Evolutionary conservation across 768 basidiomycete genomes (phyloP), one percentile per base, ranked within the genome.

Genomic region (Auricularia heimuer): DNA sequence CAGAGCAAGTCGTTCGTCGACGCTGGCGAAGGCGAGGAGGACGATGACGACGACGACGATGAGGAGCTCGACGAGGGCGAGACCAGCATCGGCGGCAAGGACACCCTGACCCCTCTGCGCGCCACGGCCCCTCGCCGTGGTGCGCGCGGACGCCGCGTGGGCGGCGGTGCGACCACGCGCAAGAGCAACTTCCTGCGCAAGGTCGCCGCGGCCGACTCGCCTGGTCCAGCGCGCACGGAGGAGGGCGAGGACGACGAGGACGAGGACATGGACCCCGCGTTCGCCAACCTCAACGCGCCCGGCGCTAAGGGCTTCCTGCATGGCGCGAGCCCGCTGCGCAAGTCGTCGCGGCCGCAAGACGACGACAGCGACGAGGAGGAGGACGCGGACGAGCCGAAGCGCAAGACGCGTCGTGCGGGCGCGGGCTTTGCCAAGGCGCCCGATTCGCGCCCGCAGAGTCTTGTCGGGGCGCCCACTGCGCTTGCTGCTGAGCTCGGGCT

Each of bases 391-490:
- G 58, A 44, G 24, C 24, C 56, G 6, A 47, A 18, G 33, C 54
- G 64, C 37, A 62, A 68, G 42, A 62, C 80, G 44, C 81, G 87
- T 42, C 80, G 87, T 54, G 71, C 78, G 7, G 78, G 88, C 24
- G 88, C 88, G 63, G 88, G 88, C 64, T 83, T 83, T 36, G 83
- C 88, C 4, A 88, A 82, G 76, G 85, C 86, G 68, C 36, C 62
- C 42, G 85, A 89, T 67, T 82, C 83, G 12, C 80, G 90, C 35
- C 89, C 89, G 16, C 77, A 85, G 29, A 89, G 87, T 0, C 76
- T 92, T 36, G 83, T 91, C 8, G 87, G 84, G 47, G 83, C 85
- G 18, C 88, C 90, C 0, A 88, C 88, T 69, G 84, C 87, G 7
- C 80, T 91, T 44, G 85, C 88, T 33, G 80, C 83, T 47, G 89